Conservation (phyloP, 352 stramenopile species). For the Blastocystis sp. region DNA sequence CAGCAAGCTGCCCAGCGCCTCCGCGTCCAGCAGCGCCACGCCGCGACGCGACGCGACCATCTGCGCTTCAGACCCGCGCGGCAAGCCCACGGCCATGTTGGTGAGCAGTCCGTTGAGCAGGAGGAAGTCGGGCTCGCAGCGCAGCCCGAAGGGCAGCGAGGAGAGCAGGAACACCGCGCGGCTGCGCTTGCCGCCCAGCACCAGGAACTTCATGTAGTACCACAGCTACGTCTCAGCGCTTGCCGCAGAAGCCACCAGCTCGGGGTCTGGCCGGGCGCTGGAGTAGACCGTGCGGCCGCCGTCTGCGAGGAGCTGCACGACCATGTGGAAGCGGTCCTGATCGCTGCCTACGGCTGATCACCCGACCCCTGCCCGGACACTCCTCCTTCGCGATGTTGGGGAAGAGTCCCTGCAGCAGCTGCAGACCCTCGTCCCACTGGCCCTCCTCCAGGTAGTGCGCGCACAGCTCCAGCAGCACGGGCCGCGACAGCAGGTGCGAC, state of each 20-base stretch:
- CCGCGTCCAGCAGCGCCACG: background rate
- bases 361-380: background rate
- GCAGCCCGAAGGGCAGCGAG: background rate
- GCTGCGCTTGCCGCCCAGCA: background rate
- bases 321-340: background rate
- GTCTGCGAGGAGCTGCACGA: background rate
- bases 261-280: background rate
- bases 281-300: background rate
- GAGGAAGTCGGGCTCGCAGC: conserved; percentile 49
- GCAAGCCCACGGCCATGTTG: background rate
- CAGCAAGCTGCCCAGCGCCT: background rate
- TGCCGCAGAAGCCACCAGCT: background rate
- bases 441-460: background rate
- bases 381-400: background rate
- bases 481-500: background rate
- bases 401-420: background rate
- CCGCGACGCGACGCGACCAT: background rate
- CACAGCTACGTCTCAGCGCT: background rate
- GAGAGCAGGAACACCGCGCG: conserved; percentile 12
- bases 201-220: conserved; percentile 34
- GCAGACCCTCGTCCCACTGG: background rate
- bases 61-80: background rate
- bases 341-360: background rate
- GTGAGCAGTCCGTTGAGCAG: conserved; percentile 5
- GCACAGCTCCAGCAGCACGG: background rate